Base-by-base conservation (phyloP, 202 grass and related monocot species). In the Saccharum hybrid region DNA sequence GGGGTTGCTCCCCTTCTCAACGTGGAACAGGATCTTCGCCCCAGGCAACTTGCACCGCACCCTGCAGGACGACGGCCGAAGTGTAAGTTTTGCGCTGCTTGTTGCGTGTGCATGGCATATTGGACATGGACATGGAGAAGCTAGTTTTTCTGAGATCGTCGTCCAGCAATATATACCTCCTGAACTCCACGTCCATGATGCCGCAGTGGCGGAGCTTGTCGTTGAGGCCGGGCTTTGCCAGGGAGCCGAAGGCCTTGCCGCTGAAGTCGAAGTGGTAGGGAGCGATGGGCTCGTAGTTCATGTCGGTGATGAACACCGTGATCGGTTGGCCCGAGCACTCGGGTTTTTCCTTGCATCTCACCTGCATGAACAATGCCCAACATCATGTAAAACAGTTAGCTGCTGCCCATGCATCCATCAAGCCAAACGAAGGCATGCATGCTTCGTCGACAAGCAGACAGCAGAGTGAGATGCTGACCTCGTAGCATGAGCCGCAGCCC, bases 221-320 rank as follows among this genome's bases (percentile, higher is more conserved):
- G n/a, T 64, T 82, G 21, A 61, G 51, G 0, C 92, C 90, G 7
- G 88, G 70, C 60, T 14, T 10, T 4, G 86, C 86, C 86, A 97
- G 66, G 66, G 82, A 22, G 16, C 94, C 94, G 61, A 97, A 97
- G 8, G 92, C 89, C 49, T 60, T 87, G 57, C 94, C 94, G 48
- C 87, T 82, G 71, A 97, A 84, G 90, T 97, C 94, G 75, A 97
- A 84, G 83, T 97, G 94, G 88, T 86, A 94, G 9, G 90, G 38
- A 38, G 85, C 41, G 59, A 90, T 87, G 23, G 78, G 90, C 40
- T 93, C 90, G 75, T 90, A 88, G 84, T 93, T 94, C 84, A 84
- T 91, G 80, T 97, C 88, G 8, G 92, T 97, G 86, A 97, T 88
- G 73, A 87, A 86, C 38, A 97, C 72, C 2, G 60, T 45, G 42